Evolutionary conservation across 148 eudicot species (phyloP).

Genomic region (Chenopodium album): DNA sequence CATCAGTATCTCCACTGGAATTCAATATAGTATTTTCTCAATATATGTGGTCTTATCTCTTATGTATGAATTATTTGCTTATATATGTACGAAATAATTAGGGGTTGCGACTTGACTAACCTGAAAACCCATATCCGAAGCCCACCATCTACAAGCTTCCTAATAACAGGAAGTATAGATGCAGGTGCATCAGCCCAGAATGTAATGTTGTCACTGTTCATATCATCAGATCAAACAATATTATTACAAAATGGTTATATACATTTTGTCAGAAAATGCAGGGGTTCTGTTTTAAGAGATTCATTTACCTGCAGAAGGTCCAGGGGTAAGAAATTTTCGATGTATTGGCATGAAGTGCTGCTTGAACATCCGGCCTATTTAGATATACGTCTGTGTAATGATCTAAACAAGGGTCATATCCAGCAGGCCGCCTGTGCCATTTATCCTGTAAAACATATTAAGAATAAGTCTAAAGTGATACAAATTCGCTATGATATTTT

Average conservation of each 20-base stretch:
- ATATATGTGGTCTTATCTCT: neutral
- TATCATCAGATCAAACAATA: neutral
- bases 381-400: conserved; percentile 50
- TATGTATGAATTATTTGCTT: neutral
- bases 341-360: conserved; percentile 84
- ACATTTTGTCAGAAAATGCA: neutral
- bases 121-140: conserved; percentile 39
- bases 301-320: conserved; percentile 66
- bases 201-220: conserved; percentile 30
- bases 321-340: conserved; percentile 56
- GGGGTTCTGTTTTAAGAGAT: neutral
- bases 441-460: conserved; percentile 30
- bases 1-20: conserved; percentile 44
- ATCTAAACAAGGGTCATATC: conserved; percentile 65
- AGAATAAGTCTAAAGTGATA: no score
- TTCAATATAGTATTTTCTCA: neutral
- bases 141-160: conserved; percentile 33
- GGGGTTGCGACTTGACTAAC: conserved; percentile 3
- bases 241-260: neutral
- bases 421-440: conserved; percentile 44
- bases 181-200: conserved; percentile 35
- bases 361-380: conserved; percentile 64
- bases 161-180: conserved; percentile 30
- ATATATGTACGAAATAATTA: neutral
- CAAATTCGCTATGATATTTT: no score